A percentile compares a stretch with the other conserved stretches of the same genome.
phyloP scores from a whole-genome alignment of 306 rosid genomes.

The Gillenia trifoliata region DNA sequence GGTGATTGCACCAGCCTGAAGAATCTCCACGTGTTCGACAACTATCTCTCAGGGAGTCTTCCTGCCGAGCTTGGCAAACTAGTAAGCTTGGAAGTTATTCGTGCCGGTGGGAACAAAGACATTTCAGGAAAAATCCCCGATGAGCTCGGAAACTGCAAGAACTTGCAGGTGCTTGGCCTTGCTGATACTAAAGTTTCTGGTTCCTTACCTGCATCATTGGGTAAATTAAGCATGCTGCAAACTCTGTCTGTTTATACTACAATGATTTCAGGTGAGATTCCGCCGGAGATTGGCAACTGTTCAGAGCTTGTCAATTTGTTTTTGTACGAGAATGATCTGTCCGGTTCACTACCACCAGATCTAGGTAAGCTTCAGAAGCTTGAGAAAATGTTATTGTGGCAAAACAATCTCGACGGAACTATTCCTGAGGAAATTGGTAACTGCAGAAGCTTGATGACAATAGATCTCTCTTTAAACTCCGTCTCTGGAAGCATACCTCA shows the following conservation, averaged over 20 bases:
- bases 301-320: conserved; percentile 73
- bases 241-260: conserved; percentile 73
- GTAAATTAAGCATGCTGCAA: conserved; percentile 52
- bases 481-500: conserved; percentile 70
- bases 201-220: conserved; percentile 60
- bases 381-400: conserved; percentile 76
- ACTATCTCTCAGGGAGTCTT: conserved; percentile 45
- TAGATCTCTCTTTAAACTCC: conserved; percentile 69
- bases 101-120: conserved; percentile 79
- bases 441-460: conserved; percentile 52
- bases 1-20: conserved; percentile 50
- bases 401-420: conserved; percentile 51
- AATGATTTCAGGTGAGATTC: conserved; percentile 70
- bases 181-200: conserved; percentile 80
- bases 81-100: conserved; percentile 45
- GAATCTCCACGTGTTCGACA: conserved; percentile 58
- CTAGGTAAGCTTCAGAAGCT: conserved; percentile 69
- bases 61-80: conserved; percentile 56
- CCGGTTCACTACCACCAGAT: conserved; percentile 64
- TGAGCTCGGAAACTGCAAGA: conserved; percentile 62
- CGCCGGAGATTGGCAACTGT: conserved; percentile 80
- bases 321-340: conserved; percentile 62
- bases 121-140: conserved; percentile 58
- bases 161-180: conserved; percentile 56
- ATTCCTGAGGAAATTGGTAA: conserved; percentile 73